phyloP scores from a whole-genome alignment of 495 filamentous ascomycete genomes.

The Gamarada debralockiae region DNA sequence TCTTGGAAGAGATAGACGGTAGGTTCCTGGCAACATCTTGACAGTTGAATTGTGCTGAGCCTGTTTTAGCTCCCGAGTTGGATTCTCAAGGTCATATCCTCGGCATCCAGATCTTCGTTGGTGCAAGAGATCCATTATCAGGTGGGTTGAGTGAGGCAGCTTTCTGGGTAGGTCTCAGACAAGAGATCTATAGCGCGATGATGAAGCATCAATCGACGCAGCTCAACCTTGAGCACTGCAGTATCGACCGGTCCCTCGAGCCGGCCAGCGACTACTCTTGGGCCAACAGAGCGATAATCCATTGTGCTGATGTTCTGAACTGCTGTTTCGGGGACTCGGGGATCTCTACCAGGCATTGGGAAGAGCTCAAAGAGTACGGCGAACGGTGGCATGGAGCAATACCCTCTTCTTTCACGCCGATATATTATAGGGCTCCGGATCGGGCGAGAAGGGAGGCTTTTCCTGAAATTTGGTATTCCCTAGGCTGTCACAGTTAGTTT shows the following conservation, averaged over 20 bases:
- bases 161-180: conserved; percentile 54
- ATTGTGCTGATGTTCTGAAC: conserved; percentile 50
- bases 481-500: conserved; percentile 44
- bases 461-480: conserved; percentile 43
- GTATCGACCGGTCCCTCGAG: conserved; percentile 40
- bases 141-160: conserved; percentile 45
- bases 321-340: conserved; percentile 41
- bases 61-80: conserved; percentile 29
- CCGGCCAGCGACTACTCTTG: conserved; percentile 42
- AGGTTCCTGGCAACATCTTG: too few species aligned
- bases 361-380: conserved; percentile 28
- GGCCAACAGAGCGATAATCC: conserved; percentile 51
- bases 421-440: conserved; percentile 29
- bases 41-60: conserved; percentile 9
- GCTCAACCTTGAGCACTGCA: conserved; percentile 37
- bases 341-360: conserved; percentile 27
- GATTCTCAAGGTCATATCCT: conserved; percentile 43
- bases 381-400: conserved; percentile 31
- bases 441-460: conserved; percentile 27
- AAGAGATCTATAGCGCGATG: conserved; percentile 51
- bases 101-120: conserved; percentile 47
- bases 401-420: conserved; percentile 35
- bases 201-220: conserved; percentile 43
- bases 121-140: conserved; percentile 31
- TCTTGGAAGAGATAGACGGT: conserved; percentile 62